Conservation (phyloP, 1,139 yeast species). For the Meyerozyma sp. region DNA sequence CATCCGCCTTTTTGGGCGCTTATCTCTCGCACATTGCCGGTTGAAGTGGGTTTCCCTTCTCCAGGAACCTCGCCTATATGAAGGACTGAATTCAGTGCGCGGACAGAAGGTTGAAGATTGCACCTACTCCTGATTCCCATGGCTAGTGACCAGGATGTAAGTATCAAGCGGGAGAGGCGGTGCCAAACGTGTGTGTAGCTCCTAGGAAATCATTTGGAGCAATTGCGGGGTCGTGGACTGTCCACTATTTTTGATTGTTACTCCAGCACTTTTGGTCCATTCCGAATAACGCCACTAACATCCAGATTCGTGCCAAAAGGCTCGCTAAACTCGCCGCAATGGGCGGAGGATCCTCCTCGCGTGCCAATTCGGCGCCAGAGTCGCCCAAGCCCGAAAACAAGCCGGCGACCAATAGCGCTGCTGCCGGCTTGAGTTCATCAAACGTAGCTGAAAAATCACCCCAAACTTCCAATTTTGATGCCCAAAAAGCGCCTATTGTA, state of each 20-base stretch:
- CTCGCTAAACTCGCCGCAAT: constrained; percentile 43
- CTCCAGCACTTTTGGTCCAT: too few relatives aligned
- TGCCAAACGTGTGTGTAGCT: too few relatives aligned
- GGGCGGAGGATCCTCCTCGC: constrained; percentile 5
- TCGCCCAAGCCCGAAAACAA: background rate
- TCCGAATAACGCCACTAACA: constrained; percentile 13
- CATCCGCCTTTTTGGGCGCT: too few relatives aligned
- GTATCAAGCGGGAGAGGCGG: constrained; percentile 1
- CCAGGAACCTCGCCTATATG: background rate
- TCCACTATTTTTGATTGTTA: too few relatives aligned
- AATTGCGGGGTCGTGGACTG: too few relatives aligned
- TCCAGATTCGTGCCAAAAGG: constrained; percentile 50
- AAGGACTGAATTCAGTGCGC: background rate
- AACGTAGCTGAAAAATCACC: constrained; percentile 2
- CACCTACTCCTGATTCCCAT: constrained; percentile 3
- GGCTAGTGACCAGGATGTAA: constrained; percentile 11
- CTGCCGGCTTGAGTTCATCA: background rate
- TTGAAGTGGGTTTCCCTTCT: too few relatives aligned
- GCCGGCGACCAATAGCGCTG: background rate
- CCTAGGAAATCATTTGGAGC: too few relatives aligned
- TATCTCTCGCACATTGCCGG: too few relatives aligned
- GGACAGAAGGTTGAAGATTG: background rate
- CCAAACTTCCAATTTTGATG: background rate
- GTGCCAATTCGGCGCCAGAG: background rate
- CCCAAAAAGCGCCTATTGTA: background rate